Percentiles rank a stretch among this genome's conserved stretches.
phyloP scores from a whole-genome alignment of 129 eudicot species.

The Cynara cardunculus region DNA sequence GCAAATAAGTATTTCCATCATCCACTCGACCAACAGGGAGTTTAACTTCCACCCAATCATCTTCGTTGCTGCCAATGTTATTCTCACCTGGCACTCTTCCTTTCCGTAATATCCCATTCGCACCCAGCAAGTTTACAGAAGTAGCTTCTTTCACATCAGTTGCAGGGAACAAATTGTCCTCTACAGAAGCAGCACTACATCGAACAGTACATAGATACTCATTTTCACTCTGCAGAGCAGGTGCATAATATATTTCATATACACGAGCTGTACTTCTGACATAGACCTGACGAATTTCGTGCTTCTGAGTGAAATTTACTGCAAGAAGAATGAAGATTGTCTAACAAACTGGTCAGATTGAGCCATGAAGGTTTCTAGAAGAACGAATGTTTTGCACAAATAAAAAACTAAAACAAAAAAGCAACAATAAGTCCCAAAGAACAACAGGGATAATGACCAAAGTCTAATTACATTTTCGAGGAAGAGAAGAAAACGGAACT shows the following conservation, averaged over 20 bases:
- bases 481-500: not conserved
- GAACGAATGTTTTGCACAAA: not conserved
- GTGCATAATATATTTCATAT: conserved; percentile 71
- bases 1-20: conserved; percentile 20
- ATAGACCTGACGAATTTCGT: conserved; percentile 75
- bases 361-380: not conserved
- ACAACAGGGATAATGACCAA: not conserved
- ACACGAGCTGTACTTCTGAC: conserved; percentile 80
- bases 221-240: conserved; percentile 37
- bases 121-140: conserved; percentile 10
- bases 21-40: conserved; percentile 29
- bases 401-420: not conserved
- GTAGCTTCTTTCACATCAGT: conserved; percentile 33
- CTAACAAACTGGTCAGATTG: not conserved
- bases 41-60: conserved; percentile 92
- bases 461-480: not conserved
- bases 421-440: not conserved
- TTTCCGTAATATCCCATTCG: conserved; percentile 19
- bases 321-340: conserved; percentile 22
- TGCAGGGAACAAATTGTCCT: conserved; percentile 36
- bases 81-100: conserved; percentile 28
- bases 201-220: conserved; percentile 93
- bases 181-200: conserved; percentile 61
- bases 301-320: conserved; percentile 64
- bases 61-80: conserved; percentile 45